These are phyloP conservation scores for Aspergillus sparsus DNA, from an alignment of 495 filamentous ascomycete genomes.

Conservation along the genomic window DNA sequence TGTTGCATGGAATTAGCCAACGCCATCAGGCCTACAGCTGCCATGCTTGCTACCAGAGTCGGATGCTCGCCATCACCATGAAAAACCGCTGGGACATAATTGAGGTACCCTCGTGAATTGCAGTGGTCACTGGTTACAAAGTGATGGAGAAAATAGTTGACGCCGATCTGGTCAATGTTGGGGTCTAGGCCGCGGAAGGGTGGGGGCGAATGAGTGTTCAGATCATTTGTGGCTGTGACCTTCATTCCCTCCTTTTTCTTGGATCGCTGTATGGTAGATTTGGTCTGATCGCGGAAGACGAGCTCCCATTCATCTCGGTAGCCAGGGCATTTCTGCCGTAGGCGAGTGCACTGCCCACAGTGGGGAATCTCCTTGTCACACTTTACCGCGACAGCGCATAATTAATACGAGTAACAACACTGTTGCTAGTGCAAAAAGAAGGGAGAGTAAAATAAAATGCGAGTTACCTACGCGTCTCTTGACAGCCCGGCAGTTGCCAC, in stretches of 20 bases:
- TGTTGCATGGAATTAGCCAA: constrained; percentile 37
- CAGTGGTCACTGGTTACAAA: constrained; percentile 31
- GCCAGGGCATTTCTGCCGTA: constrained; percentile 27
- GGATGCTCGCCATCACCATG: constrained; percentile 30
- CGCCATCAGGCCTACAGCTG: constrained; percentile 46
- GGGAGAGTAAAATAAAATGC: constrained; percentile 1
- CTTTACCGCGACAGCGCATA: constrained; percentile 14
- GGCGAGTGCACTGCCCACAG: constrained; percentile 35
- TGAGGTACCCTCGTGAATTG: constrained; percentile 36
- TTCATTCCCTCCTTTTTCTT: constrained; percentile 16
- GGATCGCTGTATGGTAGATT: constrained; percentile 28
- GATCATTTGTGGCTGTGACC: not conserved
- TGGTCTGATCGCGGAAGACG: constrained; percentile 27
- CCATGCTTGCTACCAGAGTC: constrained; percentile 43
- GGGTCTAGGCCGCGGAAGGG: constrained; percentile 16
- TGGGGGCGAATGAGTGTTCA: not conserved
- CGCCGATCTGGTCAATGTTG: constrained; percentile 29
- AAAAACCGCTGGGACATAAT: constrained; percentile 32
- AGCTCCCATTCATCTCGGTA: constrained; percentile 35
- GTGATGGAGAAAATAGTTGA: constrained; percentile 39
- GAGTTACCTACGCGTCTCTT: constrained; percentile 26
- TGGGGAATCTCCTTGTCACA: constrained; percentile 33
- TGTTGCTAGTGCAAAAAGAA: constrained; percentile 8
- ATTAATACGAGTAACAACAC: not conserved
- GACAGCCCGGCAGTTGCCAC: constrained; percentile 25